Evolutionary conservation across 768 basidiomycete genomes (phyloP).

Genomic region (Tulasnella sp.): DNA sequence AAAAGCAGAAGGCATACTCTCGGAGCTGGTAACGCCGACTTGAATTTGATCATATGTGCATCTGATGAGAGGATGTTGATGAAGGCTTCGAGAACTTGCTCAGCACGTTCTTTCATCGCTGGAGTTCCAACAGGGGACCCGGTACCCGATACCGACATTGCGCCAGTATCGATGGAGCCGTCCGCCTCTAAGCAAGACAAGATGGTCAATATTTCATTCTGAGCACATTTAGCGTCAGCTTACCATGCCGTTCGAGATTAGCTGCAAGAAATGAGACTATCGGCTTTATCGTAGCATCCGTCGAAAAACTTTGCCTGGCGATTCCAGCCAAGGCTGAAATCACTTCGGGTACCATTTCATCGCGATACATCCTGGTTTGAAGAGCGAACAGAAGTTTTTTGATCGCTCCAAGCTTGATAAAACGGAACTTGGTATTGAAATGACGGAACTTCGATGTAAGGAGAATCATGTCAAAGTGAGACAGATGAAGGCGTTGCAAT

Average conservation of each 20-base stretch:
- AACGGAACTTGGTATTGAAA: conserved; percentile 67
- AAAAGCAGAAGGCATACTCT: conserved; percentile 71
- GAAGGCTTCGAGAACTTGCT: conserved; percentile 53
- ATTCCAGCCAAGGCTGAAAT: conserved; percentile 50
- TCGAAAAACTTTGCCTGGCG: conserved; percentile 53
- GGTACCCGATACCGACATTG: conserved; percentile 17
- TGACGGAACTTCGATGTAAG: conserved; percentile 56
- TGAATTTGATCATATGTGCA: conserved; percentile 54
- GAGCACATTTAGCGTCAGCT: neutral
- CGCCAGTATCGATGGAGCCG: neutral
- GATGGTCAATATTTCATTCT: neutral
- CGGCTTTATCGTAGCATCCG: conserved; percentile 72
- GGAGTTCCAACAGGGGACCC: conserved; percentile 43
- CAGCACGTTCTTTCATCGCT: conserved; percentile 46
- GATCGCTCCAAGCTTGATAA: conserved; percentile 59
- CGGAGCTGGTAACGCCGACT: conserved; percentile 59
- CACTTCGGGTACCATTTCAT: conserved; percentile 39
- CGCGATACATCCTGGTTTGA: conserved; percentile 65
- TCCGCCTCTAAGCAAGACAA: neutral
- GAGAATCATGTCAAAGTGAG: conserved; percentile 70
- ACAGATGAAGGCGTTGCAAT: conserved; percentile 67
- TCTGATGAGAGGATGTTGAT: conserved; percentile 48
- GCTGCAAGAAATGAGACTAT: conserved; percentile 77
- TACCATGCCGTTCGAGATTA: conserved; percentile 57
- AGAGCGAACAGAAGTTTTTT: conserved; percentile 71